These are phyloP conservation scores for Obelidium mucronatum DNA, from an alignment of 192 early-diverging fungal genomes.

Conservation along the genomic window DNA sequence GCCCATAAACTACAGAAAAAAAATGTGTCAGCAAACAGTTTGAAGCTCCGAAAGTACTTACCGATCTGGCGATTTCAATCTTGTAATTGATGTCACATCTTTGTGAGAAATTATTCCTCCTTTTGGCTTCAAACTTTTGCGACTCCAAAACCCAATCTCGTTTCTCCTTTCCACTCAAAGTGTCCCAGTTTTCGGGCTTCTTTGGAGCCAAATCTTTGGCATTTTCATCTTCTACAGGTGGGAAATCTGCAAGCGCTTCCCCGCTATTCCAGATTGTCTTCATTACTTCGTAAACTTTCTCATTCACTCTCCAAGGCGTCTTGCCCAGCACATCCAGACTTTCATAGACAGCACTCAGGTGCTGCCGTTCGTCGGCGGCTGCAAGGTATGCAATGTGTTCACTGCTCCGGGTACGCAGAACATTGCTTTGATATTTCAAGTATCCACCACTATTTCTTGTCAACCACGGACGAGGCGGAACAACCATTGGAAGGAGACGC, in stretches of 20 bases:
- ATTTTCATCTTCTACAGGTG: slow-evolving; percentile 52
- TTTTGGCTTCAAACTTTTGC: slow-evolving; percentile 42
- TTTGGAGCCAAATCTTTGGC: slow-evolving; percentile 30
- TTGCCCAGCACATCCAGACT: slow-evolving; percentile 89
- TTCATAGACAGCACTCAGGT: slow-evolving; percentile 70
- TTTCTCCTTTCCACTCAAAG: slow-evolving; percentile 56
- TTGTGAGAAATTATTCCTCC: slow-evolving; percentile 76
- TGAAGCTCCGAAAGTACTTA: slow-evolving; percentile 44
- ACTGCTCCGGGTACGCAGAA: slow-evolving; percentile 78
- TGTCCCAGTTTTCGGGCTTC: slow-evolving; percentile 62
- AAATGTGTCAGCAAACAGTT: background rate
- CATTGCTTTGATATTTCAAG: slow-evolving; percentile 69
- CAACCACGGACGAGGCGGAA: slow-evolving; percentile 91
- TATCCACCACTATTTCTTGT: slow-evolving; percentile 87
- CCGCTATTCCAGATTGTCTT: slow-evolving; percentile 90
- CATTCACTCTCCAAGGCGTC: slow-evolving; percentile 90
- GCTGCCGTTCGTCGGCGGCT: slow-evolving; percentile 78
- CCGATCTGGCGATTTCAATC: slow-evolving; percentile 91
- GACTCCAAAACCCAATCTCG: slow-evolving; percentile 44
- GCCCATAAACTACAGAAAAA: slow-evolving; percentile 71
- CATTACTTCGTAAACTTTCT: slow-evolving; percentile 78
- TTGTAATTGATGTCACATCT: slow-evolving; percentile 95
- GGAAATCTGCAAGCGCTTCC: slow-evolving; percentile 64
- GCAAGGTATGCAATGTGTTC: slow-evolving; percentile 83
- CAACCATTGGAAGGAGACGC: slow-evolving; percentile 90